Percentiles rank a stretch among this genome's conserved stretches.
phyloP scores from a whole-genome alignment of 768 basidiomycete genomes.

The Lactifluus pinguis region DNA sequence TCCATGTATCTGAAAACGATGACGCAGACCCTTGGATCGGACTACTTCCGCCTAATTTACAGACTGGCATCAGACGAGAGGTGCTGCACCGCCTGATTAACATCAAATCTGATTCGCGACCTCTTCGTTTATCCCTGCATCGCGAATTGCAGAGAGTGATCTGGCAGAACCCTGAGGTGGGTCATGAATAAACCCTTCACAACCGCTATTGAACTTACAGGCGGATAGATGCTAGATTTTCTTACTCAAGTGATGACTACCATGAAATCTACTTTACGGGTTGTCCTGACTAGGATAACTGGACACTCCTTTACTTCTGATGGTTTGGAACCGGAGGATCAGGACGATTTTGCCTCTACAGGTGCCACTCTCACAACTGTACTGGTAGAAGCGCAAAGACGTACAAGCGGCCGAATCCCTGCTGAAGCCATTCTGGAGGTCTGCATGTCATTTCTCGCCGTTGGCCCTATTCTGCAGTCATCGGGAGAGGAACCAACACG shows the following conservation, averaged over 20 bases:
- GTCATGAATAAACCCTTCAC: conserved; percentile 32
- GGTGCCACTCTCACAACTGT: conserved; percentile 29
- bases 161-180: conserved; percentile 65
- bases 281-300: conserved; percentile 27
- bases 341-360: conserved; percentile 52
- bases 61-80: conserved; percentile 56
- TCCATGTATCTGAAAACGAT: conserved; percentile 30
- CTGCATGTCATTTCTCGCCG: conserved; percentile 52
- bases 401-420: conserved; percentile 24
- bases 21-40: conserved; percentile 33
- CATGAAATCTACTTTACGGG: conserved; percentile 37
- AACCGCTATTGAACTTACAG: background rate
- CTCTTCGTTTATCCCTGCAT: conserved; percentile 21
- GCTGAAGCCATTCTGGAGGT: conserved; percentile 35
- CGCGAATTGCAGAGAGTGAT: conserved; percentile 44
- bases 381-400: conserved; percentile 25
- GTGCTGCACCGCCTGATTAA: conserved; percentile 33
- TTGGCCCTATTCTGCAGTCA: conserved; percentile 56
- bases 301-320: conserved; percentile 18
- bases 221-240: conserved; percentile 44
- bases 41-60: conserved; percentile 36
- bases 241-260: conserved; percentile 26
- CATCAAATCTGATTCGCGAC: conserved; percentile 10
- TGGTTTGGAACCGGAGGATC: conserved; percentile 33
- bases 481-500: conserved; percentile 48